A percentile compares a stretch with the other conserved stretches of the same genome.
phyloP scores from a whole-genome alignment of 2,329 filamentous ascomycete genomes.

The Colletotrichum sp. region DNA sequence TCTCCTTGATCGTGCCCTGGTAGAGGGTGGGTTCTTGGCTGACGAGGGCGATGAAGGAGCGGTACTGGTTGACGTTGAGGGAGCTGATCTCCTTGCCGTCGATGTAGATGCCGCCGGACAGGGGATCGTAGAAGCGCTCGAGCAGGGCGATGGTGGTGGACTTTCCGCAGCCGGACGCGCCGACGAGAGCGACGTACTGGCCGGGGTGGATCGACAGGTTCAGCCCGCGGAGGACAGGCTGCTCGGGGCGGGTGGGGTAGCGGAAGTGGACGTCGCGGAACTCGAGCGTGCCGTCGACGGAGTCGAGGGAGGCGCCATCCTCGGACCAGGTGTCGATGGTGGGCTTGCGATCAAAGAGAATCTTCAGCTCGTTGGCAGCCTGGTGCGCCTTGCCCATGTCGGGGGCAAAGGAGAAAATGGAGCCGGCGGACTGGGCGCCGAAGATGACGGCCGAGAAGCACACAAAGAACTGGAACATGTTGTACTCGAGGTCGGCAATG shows the following conservation, averaged over 20 bases:
- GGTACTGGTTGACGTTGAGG: conserved; percentile 86
- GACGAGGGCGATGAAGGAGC: conserved; percentile 83
- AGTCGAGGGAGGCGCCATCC: conserved; percentile 66
- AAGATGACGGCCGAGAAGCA: conserved; percentile 90
- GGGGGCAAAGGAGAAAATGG: conserved; percentile 86
- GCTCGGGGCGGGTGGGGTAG: conserved; percentile 89
- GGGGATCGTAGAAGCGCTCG: conserved; percentile 93
- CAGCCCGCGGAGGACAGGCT: conserved; percentile 88
- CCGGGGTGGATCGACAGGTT: conserved; percentile 77
- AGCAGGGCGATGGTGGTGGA: conserved; percentile 90
- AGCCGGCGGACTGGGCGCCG: conserved; percentile 88
- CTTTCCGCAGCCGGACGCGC: conserved; percentile 94
- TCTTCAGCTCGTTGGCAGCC: conserved; percentile 80
- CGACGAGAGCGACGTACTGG: conserved; percentile 88
- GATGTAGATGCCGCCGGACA: conserved; percentile 79
- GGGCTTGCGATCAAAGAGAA: conserved; percentile 82
- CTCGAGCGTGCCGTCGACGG: conserved; percentile 79
- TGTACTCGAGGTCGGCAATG: conserved; percentile 73
- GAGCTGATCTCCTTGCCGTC: conserved; percentile 83
- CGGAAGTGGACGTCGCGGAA: conserved; percentile 94
- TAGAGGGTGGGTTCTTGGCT: conserved; percentile 95
- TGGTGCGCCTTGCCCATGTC: conserved; percentile 94
- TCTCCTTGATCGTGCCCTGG: conserved; percentile 89
- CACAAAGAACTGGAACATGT: conserved; percentile 88
- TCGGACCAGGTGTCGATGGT: conserved; percentile 81